A percentile compares a stretch with the other conserved stretches of the same genome.
phyloP scores from a whole-genome alignment of 2,329 filamentous ascomycete species.

The Colletotrichum cuscutae region DNA sequence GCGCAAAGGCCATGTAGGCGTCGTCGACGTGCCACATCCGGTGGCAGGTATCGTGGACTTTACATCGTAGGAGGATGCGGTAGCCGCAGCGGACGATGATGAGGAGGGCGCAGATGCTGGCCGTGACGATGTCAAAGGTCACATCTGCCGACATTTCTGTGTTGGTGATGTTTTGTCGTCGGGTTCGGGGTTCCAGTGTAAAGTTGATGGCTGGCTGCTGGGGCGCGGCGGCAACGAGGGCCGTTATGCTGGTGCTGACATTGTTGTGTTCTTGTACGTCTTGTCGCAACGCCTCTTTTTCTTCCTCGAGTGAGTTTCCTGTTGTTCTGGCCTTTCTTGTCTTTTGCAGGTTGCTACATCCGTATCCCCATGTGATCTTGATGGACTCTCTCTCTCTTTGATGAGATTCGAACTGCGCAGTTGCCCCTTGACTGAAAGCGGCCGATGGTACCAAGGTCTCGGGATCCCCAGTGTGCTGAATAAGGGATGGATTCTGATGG shows the following conservation, averaged over 20 bases:
- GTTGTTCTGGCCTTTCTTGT: background rate
- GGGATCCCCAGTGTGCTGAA: background rate
- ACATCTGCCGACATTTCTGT: slow-evolving; percentile 40
- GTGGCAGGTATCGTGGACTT: slow-evolving; percentile 42
- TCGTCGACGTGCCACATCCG: slow-evolving; percentile 45
- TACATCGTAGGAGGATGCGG: slow-evolving; percentile 41
- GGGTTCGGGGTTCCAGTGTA: background rate
- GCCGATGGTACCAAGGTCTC: background rate
- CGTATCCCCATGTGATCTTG: background rate
- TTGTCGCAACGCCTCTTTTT: background rate
- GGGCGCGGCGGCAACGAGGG: slow-evolving; percentile 13
- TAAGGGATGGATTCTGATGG: background rate
- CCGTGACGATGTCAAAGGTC: slow-evolving; percentile 41
- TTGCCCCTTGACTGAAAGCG: slow-evolving; percentile 4
- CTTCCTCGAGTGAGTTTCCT: background rate
- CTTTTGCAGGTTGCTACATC: no score
- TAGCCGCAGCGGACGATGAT: slow-evolving; percentile 43
- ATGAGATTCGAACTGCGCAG: background rate
- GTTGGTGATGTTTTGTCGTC: background rate
- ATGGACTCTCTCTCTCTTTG: background rate
- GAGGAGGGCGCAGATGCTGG: slow-evolving; percentile 41
- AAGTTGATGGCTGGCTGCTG: slow-evolving; percentile 6
- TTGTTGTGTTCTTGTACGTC: slow-evolving; percentile 6
- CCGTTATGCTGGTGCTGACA: slow-evolving; percentile 23
- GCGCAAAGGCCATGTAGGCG: slow-evolving; percentile 45